Conservation (phyloP, 2,329 filamentous ascomycete genomes). For the Beauveria sp. region DNA sequence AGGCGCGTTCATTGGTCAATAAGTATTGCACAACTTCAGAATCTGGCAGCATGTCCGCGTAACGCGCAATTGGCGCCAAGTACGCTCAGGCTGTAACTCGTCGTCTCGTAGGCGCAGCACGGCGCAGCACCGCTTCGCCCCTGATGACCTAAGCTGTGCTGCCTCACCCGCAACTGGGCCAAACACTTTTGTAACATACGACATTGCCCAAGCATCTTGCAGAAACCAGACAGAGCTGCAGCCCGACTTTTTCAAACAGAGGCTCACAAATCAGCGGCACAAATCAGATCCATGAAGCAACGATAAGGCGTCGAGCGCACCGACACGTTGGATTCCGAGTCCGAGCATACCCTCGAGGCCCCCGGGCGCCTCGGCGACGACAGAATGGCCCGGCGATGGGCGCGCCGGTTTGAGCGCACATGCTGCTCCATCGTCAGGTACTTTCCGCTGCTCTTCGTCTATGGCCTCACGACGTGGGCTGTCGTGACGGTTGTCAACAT, state of each 20-base stretch:
- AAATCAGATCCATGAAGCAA: background rate
- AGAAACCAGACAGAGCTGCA: background rate
- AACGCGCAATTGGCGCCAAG: no score
- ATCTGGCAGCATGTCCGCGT: no score
- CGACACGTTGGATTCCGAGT: slow-evolving; percentile 10
- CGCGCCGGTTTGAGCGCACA: slow-evolving; percentile 66
- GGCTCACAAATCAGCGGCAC: background rate
- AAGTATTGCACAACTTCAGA: no score
- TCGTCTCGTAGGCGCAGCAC: no score
- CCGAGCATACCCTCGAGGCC: slow-evolving; percentile 14
- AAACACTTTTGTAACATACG: background rate
- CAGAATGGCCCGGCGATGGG: slow-evolving; percentile 53
- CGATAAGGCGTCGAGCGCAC: slow-evolving; percentile 13
- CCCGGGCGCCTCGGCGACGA: slow-evolving; percentile 12
- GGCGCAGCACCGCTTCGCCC: slow-evolving; percentile 1
- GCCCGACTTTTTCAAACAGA: background rate
- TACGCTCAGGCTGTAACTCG: no score
- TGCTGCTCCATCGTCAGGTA: slow-evolving; percentile 76
- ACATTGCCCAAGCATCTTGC: background rate
- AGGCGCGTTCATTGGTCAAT: no score
- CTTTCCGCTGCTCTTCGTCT: slow-evolving; percentile 85
- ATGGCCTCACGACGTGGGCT: slow-evolving; percentile 86
- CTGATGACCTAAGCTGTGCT: slow-evolving; percentile 9
- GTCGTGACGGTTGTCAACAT: slow-evolving; percentile 79
- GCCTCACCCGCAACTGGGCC: background rate